A percentile compares a stretch with the other conserved stretches of the same genome.
phyloP scores from a whole-genome alignment of 495 filamentous ascomycete genomes.

The Tuber brumale region DNA sequence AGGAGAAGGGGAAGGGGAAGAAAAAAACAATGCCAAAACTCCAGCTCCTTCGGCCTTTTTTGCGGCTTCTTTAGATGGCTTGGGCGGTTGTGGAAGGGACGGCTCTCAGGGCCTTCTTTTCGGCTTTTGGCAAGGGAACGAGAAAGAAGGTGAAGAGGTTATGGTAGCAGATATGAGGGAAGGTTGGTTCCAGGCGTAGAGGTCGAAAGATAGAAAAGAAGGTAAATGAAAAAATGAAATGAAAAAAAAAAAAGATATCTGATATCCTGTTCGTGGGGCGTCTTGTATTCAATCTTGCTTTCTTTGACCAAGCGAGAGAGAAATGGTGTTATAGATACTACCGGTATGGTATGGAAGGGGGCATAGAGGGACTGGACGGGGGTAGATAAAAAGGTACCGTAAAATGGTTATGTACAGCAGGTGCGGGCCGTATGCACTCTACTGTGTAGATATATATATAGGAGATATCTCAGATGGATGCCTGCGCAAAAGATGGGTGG shows the following conservation, averaged over 20 bases:
- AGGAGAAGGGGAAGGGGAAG: background rate
- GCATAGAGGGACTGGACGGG: background rate
- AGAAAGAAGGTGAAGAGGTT: conserved; percentile 6
- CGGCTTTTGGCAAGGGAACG: conserved; percentile 15
- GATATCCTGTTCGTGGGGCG: background rate
- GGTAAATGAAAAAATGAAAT: too few species aligned
- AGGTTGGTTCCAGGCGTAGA: background rate
- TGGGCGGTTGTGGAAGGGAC: background rate
- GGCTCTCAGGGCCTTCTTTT: conserved; percentile 9
- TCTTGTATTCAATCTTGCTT: background rate
- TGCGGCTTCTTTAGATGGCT: background rate
- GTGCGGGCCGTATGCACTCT: background rate
- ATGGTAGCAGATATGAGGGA: background rate
- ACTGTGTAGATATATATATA: background rate
- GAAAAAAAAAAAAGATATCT: background rate
- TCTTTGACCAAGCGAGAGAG: background rate
- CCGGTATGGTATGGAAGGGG: background rate
- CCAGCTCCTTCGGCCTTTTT: background rate
- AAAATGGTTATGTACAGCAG: background rate
- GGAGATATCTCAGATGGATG: background rate
- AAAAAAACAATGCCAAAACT: conserved; percentile 16
- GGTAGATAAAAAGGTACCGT: background rate
- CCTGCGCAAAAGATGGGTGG: background rate
- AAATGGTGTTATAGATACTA: background rate
- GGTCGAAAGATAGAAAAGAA: background rate